These are phyloP conservation scores for Fraxinus anomala DNA, from an alignment of 257 asterid genomes.

Conservation along the genomic window DNA sequence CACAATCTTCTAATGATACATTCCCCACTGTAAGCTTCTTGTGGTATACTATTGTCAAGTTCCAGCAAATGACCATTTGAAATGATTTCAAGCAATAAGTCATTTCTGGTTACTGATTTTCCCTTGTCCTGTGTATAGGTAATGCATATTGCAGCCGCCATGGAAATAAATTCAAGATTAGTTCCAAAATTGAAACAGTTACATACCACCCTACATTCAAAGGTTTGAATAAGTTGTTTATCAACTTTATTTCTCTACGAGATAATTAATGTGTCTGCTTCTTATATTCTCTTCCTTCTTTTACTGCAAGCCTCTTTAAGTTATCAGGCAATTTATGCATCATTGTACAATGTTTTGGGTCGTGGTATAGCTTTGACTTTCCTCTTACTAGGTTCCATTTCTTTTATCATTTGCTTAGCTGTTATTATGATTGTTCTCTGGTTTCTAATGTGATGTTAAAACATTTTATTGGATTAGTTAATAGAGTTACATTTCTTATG, in stretches of 20 bases:
- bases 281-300: background rate
- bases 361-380: background rate
- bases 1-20: slow-evolving; percentile 32
- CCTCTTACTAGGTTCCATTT: background rate
- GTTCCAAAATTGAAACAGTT: slow-evolving; percentile 84
- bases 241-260: slow-evolving; percentile 4
- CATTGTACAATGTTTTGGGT: background rate
- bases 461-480: background rate
- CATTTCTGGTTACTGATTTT: slow-evolving; percentile 16
- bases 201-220: slow-evolving; percentile 72
- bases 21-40: slow-evolving; percentile 29
- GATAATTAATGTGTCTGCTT: background rate
- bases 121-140: slow-evolving; percentile 51
- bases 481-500: background rate
- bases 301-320: slow-evolving; percentile 5
- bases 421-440: slow-evolving; percentile 1
- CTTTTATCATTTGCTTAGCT: background rate
- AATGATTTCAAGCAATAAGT: background rate
- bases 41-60: background rate
- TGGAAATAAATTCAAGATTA: slow-evolving; percentile 79
- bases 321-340: slow-evolving; percentile 21
- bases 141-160: slow-evolving; percentile 97
- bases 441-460: slow-evolving; percentile 11
- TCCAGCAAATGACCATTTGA: background rate
- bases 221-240: slow-evolving; percentile 44